Evolutionary conservation across 1,284 basidiomycete species (phyloP).

Genomic region (Phylloporus sp.): DNA sequence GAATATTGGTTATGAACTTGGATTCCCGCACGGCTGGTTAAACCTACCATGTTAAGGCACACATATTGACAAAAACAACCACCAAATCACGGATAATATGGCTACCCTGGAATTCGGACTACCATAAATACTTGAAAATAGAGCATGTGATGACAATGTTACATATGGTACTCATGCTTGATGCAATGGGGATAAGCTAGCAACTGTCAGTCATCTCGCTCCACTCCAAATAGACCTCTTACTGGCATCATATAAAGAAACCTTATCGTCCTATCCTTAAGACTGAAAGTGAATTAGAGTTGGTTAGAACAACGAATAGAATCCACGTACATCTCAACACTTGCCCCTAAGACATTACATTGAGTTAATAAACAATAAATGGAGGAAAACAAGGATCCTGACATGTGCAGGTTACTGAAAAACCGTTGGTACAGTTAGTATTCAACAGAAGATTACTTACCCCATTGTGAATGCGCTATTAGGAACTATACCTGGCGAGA

Average conservation of each 20-base stretch:
- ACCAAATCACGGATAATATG: constrained; percentile 10
- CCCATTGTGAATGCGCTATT: constrained; percentile 4
- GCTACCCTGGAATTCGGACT: constrained; percentile 11
- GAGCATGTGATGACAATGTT: constrained; percentile 18
- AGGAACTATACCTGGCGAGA: background rate
- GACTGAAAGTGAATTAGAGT: constrained; percentile 2
- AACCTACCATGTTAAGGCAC: constrained; percentile 16
- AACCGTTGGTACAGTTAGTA: background rate
- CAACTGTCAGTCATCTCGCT: background rate
- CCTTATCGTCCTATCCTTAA: constrained; percentile 1
- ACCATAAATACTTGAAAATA: constrained; percentile 18
- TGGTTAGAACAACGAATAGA: background rate
- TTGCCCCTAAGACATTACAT: background rate
- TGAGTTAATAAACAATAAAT: background rate
- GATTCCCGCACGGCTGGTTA: too few relatives aligned
- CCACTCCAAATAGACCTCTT: background rate
- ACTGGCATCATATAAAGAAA: constrained; percentile 12
- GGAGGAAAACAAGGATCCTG: background rate
- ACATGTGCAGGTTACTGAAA: constrained; percentile 14
- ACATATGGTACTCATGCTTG: constrained; percentile 10
- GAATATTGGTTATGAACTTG: background rate
- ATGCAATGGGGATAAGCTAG: constrained; percentile 13
- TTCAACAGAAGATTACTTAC: background rate
- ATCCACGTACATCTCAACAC: constrained; percentile 6
- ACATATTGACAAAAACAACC: constrained; percentile 19